These are phyloP conservation scores for Speleostelium caveatum DNA, from an alignment of 78 protist genomes.

Conservation along the genomic window DNA sequence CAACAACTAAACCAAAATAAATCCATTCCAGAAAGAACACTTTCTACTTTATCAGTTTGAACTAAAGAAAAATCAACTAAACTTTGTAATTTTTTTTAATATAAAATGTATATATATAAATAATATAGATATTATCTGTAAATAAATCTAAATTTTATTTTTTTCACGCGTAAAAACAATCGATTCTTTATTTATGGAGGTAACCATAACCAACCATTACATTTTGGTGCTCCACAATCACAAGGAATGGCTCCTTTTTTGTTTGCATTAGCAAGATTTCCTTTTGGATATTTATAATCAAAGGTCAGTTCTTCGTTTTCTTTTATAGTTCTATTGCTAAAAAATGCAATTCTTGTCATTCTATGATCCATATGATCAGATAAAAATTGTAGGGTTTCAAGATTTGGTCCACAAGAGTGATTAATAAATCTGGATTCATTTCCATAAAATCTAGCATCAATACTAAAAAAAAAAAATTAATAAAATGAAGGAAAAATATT, in stretches of 20 bases:
- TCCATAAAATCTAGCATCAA: conserved; percentile 78
- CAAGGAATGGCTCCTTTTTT: conserved; percentile 42
- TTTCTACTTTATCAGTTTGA: too few species aligned
- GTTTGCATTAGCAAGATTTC: not conserved
- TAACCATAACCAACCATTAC: conserved; percentile 73
- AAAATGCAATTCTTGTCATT: conserved; percentile 75
- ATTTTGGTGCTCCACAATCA: conserved; percentile 71
- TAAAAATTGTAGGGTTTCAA: conserved; percentile 4
- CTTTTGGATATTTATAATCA: conserved; percentile 70
- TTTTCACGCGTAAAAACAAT: too few species aligned
- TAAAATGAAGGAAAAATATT: not conserved
- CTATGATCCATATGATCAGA: not conserved
- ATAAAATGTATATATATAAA: too few species aligned
- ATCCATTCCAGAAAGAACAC: too few species aligned
- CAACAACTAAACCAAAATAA: too few species aligned
- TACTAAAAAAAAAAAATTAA: not conserved
- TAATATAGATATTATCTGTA: too few species aligned
- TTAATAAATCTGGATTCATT: conserved; percentile 84
- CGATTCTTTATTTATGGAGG: not conserved
- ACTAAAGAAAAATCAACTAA: too few species aligned
- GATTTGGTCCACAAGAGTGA: conserved; percentile 86
- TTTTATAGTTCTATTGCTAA: conserved; percentile 36
- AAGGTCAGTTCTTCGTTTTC: conserved; percentile 73
- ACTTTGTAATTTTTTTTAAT: too few species aligned
- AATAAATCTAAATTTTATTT: too few species aligned